Evolutionary conservation across 2,329 filamentous ascomycete genomes (phyloP).

Genomic region (Fusarium abutilonis): DNA sequence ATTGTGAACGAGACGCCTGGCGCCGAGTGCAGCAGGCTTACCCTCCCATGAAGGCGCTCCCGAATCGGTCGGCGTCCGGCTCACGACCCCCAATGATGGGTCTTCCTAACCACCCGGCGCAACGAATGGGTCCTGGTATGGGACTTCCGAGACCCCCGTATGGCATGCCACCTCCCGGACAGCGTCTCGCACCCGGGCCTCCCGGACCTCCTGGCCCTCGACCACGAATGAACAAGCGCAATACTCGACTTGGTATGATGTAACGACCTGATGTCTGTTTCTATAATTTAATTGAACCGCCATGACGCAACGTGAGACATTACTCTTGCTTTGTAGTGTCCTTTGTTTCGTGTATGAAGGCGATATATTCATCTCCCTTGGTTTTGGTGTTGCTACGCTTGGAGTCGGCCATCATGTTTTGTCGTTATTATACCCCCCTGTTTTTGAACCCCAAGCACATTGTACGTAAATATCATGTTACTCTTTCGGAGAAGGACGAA

Average conservation of each 20-base stretch:
- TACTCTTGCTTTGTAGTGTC: slow-evolving; percentile 25
- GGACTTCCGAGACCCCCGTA: slow-evolving; percentile 42
- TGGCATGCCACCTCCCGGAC: slow-evolving; percentile 39
- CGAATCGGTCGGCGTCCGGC: slow-evolving; percentile 27
- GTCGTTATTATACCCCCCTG: slow-evolving; percentile 42
- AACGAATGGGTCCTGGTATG: slow-evolving; percentile 34
- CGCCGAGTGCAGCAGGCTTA: slow-evolving; percentile 56
- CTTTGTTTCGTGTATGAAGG: slow-evolving; percentile 10
- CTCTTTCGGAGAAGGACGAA: slow-evolving; percentile 2
- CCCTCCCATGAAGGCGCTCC: slow-evolving; percentile 26
- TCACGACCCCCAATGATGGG: slow-evolving; percentile 43
- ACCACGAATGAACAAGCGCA: slow-evolving; percentile 69
- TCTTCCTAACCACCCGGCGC: slow-evolving; percentile 43
- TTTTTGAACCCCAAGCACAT: slow-evolving; percentile 27
- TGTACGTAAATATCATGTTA: slow-evolving; percentile 5
- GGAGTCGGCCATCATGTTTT: slow-evolving; percentile 38
- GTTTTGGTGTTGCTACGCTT: slow-evolving; percentile 22
- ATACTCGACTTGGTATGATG: slow-evolving; percentile 69
- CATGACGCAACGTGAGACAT: slow-evolving; percentile 30
- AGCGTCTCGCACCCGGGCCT: slow-evolving; percentile 48
- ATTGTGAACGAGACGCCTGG: slow-evolving; percentile 88
- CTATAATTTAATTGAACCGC: slow-evolving; percentile 15
- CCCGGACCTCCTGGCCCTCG: slow-evolving; percentile 48
- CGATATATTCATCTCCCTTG: slow-evolving; percentile 12
- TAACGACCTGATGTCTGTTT: slow-evolving; percentile 44